Conservation (phyloP, 352 stramenopile genomes). For the Aphanomyces stellatus region DNA sequence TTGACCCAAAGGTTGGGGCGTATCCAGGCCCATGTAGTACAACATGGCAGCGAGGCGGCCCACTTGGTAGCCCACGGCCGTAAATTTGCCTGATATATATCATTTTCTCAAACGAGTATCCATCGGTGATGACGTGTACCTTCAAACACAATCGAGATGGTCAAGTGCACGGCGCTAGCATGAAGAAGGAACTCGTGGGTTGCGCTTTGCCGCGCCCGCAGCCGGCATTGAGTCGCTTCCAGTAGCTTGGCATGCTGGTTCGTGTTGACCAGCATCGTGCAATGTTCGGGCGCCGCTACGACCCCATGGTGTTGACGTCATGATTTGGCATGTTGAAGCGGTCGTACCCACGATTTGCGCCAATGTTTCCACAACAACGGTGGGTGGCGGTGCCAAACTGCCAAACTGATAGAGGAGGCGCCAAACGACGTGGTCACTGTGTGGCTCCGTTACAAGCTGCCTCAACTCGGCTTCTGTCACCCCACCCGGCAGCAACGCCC, state of each 20-base stretch:
- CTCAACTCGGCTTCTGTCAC: not conserved
- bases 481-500: not conserved
- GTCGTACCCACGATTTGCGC: slow-evolving; percentile 12
- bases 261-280: slow-evolving; percentile 9
- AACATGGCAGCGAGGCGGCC: slow-evolving; percentile 66
- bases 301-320: not conserved
- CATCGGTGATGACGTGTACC: not conserved
- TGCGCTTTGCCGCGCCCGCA: slow-evolving; percentile 5
- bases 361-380: slow-evolving; percentile 4
- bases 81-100: slow-evolving; percentile 66
- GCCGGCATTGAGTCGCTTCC: not conserved
- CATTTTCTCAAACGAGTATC: too few species aligned
- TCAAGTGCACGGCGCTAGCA: not conserved
- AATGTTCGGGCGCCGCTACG: slow-evolving; percentile 10
- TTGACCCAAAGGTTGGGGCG: slow-evolving; percentile 12
- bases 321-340: not conserved
- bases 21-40: slow-evolving; percentile 40
- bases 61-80: slow-evolving; percentile 57
- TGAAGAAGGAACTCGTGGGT: slow-evolving; percentile 12
- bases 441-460: not conserved
- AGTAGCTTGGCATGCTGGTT: slow-evolving; percentile 4
- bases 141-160: slow-evolving; percentile 19
- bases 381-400: not conserved
- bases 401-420: not conserved
- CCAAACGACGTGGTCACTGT: not conserved